phyloP scores from a whole-genome alignment of 257 asterid species.

The Przewalskia tangutica region DNA sequence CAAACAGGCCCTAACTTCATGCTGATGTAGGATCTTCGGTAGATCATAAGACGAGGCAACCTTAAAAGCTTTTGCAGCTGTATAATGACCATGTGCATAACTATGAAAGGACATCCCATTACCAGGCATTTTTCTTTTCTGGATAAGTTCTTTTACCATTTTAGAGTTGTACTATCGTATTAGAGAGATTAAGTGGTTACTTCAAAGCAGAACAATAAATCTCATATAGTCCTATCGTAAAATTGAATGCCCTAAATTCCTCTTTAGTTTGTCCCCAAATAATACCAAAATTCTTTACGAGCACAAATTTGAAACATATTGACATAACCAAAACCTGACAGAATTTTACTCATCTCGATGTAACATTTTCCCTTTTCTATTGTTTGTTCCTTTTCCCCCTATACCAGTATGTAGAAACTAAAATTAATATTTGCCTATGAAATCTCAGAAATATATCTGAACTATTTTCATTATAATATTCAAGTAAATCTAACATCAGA shows the following conservation, averaged over 20 bases:
- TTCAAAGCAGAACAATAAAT: background rate
- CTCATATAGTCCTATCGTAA: background rate
- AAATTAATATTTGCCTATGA: background rate
- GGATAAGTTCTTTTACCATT: background rate
- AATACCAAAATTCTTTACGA: background rate
- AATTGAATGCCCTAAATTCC: background rate
- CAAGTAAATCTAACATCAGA: background rate
- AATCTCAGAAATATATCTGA: background rate
- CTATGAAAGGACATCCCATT: background rate
- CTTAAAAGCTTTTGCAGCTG: background rate
- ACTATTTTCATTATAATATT: background rate
- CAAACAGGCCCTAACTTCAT: background rate
- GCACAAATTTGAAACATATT: background rate
- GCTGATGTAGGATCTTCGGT: background rate
- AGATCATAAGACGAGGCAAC: background rate
- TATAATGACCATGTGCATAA: background rate
- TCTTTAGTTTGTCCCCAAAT: too few species aligned
- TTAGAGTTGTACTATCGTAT: background rate
- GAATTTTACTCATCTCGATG: background rate
- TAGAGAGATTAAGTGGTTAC: background rate
- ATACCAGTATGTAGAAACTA: background rate
- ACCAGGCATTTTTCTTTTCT: background rate
- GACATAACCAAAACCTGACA: background rate
- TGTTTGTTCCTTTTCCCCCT: background rate
- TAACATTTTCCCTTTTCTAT: background rate